Conservation (phyloP, 2,329 filamentous ascomycete genomes). For the Xenoacremonium recifei region DNA sequence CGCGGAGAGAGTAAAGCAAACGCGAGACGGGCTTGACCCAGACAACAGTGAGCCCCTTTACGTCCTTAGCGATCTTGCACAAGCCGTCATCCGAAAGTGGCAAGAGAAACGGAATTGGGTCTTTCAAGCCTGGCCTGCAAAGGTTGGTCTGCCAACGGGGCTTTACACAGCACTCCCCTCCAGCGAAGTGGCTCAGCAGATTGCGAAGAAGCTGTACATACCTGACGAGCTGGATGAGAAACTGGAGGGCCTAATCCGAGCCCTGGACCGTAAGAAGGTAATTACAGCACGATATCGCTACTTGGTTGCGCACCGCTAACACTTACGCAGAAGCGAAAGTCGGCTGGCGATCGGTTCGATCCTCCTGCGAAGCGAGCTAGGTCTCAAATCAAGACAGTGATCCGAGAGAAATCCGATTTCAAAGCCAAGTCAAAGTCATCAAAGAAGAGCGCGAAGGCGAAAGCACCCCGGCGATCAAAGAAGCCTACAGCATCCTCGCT, state of each 20-base stretch:
- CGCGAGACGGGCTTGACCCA: conserved; percentile 72
- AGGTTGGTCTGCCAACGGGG: conserved; percentile 75
- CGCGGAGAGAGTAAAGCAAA: conserved; percentile 89
- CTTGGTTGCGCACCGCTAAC: conserved; percentile 26
- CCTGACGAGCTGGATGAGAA: conserved; percentile 73
- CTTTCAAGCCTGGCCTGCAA: conserved; percentile 78
- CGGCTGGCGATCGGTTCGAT: conserved; percentile 47
- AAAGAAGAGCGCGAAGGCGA: conserved; percentile 34
- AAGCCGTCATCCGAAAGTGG: conserved; percentile 78
- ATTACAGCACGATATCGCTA: too few species aligned
- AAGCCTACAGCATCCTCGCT: conserved; percentile 28
- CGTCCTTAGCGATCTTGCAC: conserved; percentile 82
- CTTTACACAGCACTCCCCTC: conserved; percentile 74
- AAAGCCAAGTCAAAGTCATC: conserved; percentile 35
- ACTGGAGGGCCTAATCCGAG: conserved; percentile 66
- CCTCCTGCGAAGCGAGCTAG: conserved; percentile 39
- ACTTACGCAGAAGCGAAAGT: conserved; percentile 53
- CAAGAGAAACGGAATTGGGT: conserved; percentile 84
- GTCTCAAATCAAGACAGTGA: conserved; percentile 36
- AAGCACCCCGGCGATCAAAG: conserved; percentile 26
- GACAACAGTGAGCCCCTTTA: conserved; percentile 74
- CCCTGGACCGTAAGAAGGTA: conserved; percentile 72
- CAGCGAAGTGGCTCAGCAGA: conserved; percentile 77
- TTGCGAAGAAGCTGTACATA: conserved; percentile 82
- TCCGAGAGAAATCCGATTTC: conserved; percentile 33